A percentile compares a stretch with the other conserved stretches of the same genome.
Conservation (phyloP, 768 basidiomycete species). For the Sarcodon aspratus region DNA sequence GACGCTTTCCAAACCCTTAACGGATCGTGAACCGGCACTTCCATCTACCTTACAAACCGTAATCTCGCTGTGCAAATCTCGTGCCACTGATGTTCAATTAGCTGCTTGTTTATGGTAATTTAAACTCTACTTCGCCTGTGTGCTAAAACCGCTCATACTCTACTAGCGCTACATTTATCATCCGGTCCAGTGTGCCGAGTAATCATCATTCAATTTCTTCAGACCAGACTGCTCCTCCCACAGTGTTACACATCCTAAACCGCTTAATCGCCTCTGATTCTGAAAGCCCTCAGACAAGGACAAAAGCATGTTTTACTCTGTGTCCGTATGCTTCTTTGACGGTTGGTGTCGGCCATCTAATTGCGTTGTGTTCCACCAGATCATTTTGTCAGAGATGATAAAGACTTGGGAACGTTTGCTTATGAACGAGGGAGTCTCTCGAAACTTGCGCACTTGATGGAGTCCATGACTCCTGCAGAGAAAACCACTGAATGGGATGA, state of each 20-base stretch:
- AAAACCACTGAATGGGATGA: conserved; percentile 47
- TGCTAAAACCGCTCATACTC: neutral
- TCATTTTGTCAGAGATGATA: conserved; percentile 62
- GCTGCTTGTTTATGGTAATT: conserved; percentile 61
- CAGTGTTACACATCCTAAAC: conserved; percentile 63
- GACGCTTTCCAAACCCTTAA: conserved; percentile 30
- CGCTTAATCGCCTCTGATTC: conserved; percentile 36
- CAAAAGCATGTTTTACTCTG: conserved; percentile 67
- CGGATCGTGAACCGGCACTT: conserved; percentile 24
- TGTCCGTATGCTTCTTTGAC: conserved; percentile 33
- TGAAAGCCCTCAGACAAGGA: conserved; percentile 32
- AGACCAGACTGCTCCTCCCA: conserved; percentile 38
- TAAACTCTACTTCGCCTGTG: neutral
- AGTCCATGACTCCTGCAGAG: conserved; percentile 37
- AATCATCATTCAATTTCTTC: conserved; percentile 16
- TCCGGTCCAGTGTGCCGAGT: conserved; percentile 34
- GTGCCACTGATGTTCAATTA: conserved; percentile 50
- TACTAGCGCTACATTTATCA: conserved; percentile 45
- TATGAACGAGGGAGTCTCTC: conserved; percentile 58
- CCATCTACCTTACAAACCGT: conserved; percentile 31
- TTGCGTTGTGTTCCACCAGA: conserved; percentile 22
- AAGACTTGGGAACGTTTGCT: conserved; percentile 52
- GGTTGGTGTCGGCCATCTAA: neutral
- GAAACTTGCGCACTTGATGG: conserved; percentile 39
- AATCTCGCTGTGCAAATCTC: conserved; percentile 44